Conservation (phyloP, 1,284 basidiomycete genomes). For the Ganoderma leucocontextum region DNA sequence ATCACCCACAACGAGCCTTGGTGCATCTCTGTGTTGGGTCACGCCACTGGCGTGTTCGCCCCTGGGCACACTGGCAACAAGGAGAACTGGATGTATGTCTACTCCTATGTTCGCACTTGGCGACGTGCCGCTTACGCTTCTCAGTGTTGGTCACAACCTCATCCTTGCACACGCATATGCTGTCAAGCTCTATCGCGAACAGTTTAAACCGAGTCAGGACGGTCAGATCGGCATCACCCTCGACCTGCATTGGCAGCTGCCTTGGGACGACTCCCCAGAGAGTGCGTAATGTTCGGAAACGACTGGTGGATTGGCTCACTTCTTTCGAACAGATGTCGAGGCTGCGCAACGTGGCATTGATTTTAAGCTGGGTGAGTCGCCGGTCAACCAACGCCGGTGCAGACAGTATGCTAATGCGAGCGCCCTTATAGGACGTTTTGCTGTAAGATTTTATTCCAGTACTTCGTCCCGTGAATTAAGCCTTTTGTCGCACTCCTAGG, state of each 20-base stretch:
- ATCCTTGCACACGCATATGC: conserved; percentile 77
- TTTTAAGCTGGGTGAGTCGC: conserved; percentile 42
- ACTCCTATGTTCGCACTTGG: not conserved
- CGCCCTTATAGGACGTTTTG: conserved; percentile 38
- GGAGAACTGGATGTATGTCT: conserved; percentile 75
- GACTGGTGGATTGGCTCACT: not conserved
- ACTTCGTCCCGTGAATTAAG: not conserved
- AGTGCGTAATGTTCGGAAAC: conserved; percentile 43
- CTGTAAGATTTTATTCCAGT: conserved; percentile 26
- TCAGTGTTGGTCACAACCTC: conserved; percentile 71
- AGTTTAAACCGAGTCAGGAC: conserved; percentile 62
- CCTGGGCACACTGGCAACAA: conserved; percentile 73
- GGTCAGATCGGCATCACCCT: conserved; percentile 77
- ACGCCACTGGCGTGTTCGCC: conserved; percentile 68
- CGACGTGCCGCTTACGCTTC: not conserved
- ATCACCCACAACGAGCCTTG: conserved; percentile 79
- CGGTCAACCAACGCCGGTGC: not conserved
- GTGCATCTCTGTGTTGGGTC: conserved; percentile 72
- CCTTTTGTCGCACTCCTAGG: conserved; percentile 40
- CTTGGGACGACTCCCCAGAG: conserved; percentile 55
- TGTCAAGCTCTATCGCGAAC: conserved; percentile 67
- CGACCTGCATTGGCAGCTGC: conserved; percentile 60
- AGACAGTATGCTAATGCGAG: not conserved
- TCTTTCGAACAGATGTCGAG: conserved; percentile 44
- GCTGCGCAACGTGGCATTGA: conserved; percentile 55